Evolutionary conservation across 2,329 filamentous ascomycete genomes (phyloP), one percentile per base, ranked within the genome.

Genomic region (Aspergillus sp.): DNA sequence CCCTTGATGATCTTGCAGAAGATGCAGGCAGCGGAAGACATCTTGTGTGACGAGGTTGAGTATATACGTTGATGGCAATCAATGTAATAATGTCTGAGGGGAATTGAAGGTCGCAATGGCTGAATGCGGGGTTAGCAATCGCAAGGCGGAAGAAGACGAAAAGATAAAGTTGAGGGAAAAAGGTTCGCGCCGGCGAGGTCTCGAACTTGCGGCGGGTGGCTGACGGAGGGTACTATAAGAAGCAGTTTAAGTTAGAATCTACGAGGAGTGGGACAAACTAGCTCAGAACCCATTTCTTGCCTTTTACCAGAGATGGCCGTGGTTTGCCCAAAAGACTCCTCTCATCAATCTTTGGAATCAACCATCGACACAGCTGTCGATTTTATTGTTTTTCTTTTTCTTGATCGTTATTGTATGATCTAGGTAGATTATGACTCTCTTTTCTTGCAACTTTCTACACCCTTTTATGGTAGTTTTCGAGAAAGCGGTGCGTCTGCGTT

Each of bases 1-100:
- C 94, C 94, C 85, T 96, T 96, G 82, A 99, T 90, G 76, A 99
- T 98, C 79, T 92, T 96, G 85, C 95, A 99, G 82, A 99, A 99
- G 74, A 98, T 92, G 77, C 95, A 99, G 65, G 89, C 83, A 57
- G 89, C 84, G 41, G 75, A 69, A 21, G 72, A 67, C 70, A 74
- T 77, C 49, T 45, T 69, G 56, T 25, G 54, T 45, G 39, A 39
- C 13, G 25, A 19, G 28, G 13, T 48, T 13, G 17, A 30, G 30
- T 53, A 48, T 30, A 51, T 15, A 9, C 19, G 17, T 9, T n/a
- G 38, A 10, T 23, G 2, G 19, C 3, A 25, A 30, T 47, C 5
- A 3, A 52, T 43, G 21, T 19, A 19, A 6, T 55, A 15, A 8
- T 55, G 38, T 43, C 19, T 19, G 21, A 47, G 23, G 57, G 25